Evolutionary conservation across 148 eudicot species (phyloP).

Genomic region (Cornus suecica): DNA sequence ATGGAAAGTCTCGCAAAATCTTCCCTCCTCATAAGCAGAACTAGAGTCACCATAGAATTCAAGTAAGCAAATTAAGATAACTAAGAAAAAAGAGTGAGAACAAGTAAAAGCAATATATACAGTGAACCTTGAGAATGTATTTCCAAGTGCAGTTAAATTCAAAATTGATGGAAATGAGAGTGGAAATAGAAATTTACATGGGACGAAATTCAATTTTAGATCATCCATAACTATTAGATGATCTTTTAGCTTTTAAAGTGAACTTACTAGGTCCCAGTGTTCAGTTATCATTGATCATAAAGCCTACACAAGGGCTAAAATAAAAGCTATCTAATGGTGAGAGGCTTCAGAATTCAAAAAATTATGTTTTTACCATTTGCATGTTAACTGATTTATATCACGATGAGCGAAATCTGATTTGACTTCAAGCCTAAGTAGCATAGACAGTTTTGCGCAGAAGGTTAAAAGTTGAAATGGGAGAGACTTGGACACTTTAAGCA

Average conservation of each 20-base stretch:
- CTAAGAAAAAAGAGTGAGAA: neutral
- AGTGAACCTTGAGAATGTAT: neutral
- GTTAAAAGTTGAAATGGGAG: too few relatives aligned
- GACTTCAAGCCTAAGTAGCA: too few relatives aligned
- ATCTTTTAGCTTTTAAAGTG: neutral
- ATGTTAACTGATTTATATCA: too few relatives aligned
- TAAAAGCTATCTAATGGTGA: too few relatives aligned
- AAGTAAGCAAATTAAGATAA: neutral
- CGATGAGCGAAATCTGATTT: too few relatives aligned
- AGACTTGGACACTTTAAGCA: too few relatives aligned
- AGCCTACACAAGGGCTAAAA: neutral
- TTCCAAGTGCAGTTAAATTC: neutral
- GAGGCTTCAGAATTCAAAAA: too few relatives aligned
- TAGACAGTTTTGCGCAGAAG: too few relatives aligned
- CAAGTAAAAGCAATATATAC: neutral
- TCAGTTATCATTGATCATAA: too few relatives aligned
- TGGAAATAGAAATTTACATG: neutral
- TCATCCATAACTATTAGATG: neutral
- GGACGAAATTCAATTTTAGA: neutral
- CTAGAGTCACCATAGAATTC: slow-evolving; percentile 27
- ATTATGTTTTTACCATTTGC: too few relatives aligned
- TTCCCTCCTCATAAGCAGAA: slow-evolving; percentile 71
- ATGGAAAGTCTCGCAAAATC: slow-evolving; percentile 75
- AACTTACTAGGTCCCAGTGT: too few relatives aligned
- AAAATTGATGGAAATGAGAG: neutral